Base-by-base conservation (phyloP, 495 filamentous ascomycete species). In the Aspergillus bertholletiae region DNA sequence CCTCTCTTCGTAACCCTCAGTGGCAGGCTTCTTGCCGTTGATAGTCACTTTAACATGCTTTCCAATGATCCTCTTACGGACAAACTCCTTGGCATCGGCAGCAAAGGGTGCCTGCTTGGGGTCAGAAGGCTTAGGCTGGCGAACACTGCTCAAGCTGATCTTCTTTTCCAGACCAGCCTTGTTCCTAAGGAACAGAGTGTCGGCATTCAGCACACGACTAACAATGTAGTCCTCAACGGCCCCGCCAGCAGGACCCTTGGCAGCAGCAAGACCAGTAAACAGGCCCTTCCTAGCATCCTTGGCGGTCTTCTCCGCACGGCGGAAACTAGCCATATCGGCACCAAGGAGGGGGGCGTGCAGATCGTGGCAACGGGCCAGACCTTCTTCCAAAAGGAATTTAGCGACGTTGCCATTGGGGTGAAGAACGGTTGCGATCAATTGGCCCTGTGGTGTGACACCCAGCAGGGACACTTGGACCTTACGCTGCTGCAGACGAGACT, bases 351-450 rank as follows among this genome's bases (percentile, higher is more conserved):
- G 89, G 2, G 90, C 94, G 71, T 99, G 95, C 71, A 89, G 89
- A 67, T 99, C 95, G 39, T 88, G 87, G 77, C 94, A 97, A 59
- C 90, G 82, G 37, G 92, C 95, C 37, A 97, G 74, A 58, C 95
- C 95, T 43, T 88, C 89, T 57, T 90, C 84, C 23, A 97, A 84
- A 15, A 97, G 70, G 68, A 91, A 89, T 52, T 88, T 88, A 24
- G 92, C 90, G 67, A 99, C 94, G 69, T 88, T 96, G 45, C 95
- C 95, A 21, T 87, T 84, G 20, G 90, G 90, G 70, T 97, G 95
- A 39, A 88, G 78, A 22, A 99, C 80, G 30, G 81, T 80, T 41
- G 84, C 90, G 56, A 97, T 82, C 17, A 96, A 77, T 62, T 94
- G 90, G 43, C 83, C 84, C 67, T 96, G 92, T 0, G 90, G 90